phyloP scores from a whole-genome alignment of 805 yeast genomes.

The Wickerhamomyces alni region DNA sequence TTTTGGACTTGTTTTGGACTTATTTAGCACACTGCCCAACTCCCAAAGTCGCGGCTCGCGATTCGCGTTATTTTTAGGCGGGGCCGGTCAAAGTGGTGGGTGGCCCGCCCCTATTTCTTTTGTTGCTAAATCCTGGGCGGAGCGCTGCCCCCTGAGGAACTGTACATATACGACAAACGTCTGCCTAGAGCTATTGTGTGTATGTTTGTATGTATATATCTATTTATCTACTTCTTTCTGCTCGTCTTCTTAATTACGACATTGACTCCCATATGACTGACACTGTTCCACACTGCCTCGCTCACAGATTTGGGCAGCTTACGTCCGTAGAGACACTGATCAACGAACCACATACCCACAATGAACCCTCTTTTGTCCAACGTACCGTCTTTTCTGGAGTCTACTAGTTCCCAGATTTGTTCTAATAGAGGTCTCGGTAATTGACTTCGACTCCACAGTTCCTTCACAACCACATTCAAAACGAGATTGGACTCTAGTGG shows the following conservation, averaged over 20 bases:
- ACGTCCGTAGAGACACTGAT: constrained; percentile 90
- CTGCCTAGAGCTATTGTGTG: too few relatives aligned
- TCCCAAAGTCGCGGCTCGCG: too few relatives aligned
- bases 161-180: too few relatives aligned
- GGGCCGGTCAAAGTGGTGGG: too few relatives aligned
- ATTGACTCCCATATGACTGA: constrained; percentile 40
- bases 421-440: constrained; percentile 55
- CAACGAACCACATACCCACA: constrained; percentile 98
- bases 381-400: constrained; percentile 60
- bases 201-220: neutral
- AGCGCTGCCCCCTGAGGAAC: neutral
- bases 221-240: neutral
- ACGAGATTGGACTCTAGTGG: constrained; percentile 22
- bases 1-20: too few relatives aligned
- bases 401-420: constrained; percentile 70
- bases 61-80: too few relatives aligned
- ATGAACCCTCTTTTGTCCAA: constrained; percentile 76
- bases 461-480: constrained; percentile 51
- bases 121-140: neutral
- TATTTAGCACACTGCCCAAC: too few relatives aligned
- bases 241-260: constrained; percentile 22
- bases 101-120: neutral
- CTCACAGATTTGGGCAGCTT: constrained; percentile 73
- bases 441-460: constrained; percentile 76
- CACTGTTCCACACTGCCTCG: constrained; percentile 76